These are phyloP conservation scores for Stephanodiscus minutulus DNA, from an alignment of 108 stramenopile species.

Conservation along the genomic window DNA sequence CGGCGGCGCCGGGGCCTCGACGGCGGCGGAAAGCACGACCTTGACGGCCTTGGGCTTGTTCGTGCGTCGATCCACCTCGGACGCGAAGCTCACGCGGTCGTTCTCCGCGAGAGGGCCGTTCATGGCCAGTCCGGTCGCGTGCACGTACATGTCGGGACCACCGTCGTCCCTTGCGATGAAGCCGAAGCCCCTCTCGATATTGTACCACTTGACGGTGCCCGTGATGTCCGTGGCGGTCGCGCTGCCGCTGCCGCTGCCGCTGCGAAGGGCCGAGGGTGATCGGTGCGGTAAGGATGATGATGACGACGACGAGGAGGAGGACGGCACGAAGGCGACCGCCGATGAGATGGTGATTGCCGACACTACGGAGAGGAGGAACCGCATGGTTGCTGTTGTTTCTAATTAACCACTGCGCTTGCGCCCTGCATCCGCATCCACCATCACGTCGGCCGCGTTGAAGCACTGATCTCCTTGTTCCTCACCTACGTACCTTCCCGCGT, in stretches of 20 bases:
- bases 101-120: conserved; percentile 31
- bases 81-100: conserved; percentile 29
- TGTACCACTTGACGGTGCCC: conserved; percentile 51
- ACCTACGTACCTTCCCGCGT: no score
- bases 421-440: no score
- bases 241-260: conserved; percentile 15
- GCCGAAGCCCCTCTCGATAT: conserved; percentile 36
- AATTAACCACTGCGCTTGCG: no score
- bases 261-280: conserved; percentile 7
- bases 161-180: conserved; percentile 50
- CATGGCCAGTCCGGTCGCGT: conserved; percentile 32
- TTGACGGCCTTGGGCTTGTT: conserved; percentile 46
- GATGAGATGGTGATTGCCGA: conserved; percentile 15
- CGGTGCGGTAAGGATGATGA: conserved; percentile 2
- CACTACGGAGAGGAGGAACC: conserved; percentile 11
- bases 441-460: no score
- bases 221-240: conserved; percentile 15
- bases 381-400: conserved; percentile 1
- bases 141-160: conserved; percentile 49
- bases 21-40: conserved; percentile 15
- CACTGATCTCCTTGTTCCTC: no score
- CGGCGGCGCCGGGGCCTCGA: conserved; percentile 3
- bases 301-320: neutral
- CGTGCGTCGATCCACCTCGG: conserved; percentile 33
- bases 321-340: conserved; percentile 21